Conservation (phyloP, 1,284 basidiomycete genomes). For the Trichosporon inkin region DNA sequence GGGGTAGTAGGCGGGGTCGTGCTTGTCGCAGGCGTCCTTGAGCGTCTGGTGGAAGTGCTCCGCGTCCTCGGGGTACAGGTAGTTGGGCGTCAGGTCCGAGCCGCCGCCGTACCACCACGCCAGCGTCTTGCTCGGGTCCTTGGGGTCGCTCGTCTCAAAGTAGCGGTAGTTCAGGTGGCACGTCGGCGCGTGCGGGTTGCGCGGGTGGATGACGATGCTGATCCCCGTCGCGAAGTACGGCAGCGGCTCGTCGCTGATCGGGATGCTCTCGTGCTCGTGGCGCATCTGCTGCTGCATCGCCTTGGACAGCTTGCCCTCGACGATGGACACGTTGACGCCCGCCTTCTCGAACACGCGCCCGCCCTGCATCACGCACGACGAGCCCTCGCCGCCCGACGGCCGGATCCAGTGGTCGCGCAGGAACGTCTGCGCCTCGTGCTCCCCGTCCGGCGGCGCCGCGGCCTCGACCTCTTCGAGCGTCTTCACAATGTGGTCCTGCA, state of each 20-base stretch:
- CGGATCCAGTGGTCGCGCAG: constrained; percentile 84
- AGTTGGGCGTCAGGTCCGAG: constrained; percentile 91
- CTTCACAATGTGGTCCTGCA: constrained; percentile 78
- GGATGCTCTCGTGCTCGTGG: constrained; percentile 70
- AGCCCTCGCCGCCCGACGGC: constrained; percentile 71
- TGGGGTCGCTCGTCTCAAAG: constrained; percentile 76
- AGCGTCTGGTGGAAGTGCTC: constrained; percentile 78
- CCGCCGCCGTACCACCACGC: constrained; percentile 99
- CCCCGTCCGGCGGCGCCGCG: constrained; percentile 46
- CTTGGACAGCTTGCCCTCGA: constrained; percentile 82
- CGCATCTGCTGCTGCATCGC: constrained; percentile 90
- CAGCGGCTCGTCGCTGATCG: constrained; percentile 62
- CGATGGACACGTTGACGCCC: constrained; percentile 91
- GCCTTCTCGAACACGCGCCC: constrained; percentile 85
- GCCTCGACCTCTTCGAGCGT: constrained; percentile 78
- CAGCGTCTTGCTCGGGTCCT: constrained; percentile 56
- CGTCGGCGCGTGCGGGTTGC: constrained; percentile 87
- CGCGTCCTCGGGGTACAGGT: constrained; percentile 84
- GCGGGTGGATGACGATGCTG: constrained; percentile 87
- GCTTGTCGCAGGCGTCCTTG: constrained; percentile 70
- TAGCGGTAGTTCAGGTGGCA: constrained; percentile 97
- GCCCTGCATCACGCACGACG: constrained; percentile 78
- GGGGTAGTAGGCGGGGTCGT: constrained; percentile 68
- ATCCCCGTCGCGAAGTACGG: constrained; percentile 94
- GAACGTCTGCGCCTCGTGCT: constrained; percentile 57